Evolutionary conservation across 179 eudicot species (phyloP).

Genomic region (Beta lomatogona): DNA sequence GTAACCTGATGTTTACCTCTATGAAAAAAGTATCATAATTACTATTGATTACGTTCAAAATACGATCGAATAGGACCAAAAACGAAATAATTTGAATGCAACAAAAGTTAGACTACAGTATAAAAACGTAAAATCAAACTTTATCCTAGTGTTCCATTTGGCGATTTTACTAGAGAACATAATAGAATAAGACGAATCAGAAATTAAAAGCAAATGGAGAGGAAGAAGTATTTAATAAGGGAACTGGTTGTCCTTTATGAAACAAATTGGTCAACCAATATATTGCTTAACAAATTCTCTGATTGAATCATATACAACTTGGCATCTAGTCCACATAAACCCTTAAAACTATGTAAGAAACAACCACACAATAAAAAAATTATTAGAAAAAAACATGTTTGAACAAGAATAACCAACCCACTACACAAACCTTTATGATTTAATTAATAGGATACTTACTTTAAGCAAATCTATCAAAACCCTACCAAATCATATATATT

Average conservation of each 20-base stretch:
- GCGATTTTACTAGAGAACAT: too few species aligned
- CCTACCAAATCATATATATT: conserved; percentile 15
- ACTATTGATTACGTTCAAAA: too few species aligned
- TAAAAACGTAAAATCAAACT: too few species aligned
- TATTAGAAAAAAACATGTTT: not conserved
- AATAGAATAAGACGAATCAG: too few species aligned
- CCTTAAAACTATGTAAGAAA: not conserved
- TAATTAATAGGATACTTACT: not conserved
- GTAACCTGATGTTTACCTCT: too few species aligned
- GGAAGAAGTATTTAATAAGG: not conserved
- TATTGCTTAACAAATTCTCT: not conserved
- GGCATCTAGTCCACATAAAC: conserved; percentile 10
- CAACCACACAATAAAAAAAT: not conserved
- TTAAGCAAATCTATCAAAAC: conserved; percentile 6
- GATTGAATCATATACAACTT: not conserved
- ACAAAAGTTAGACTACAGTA: too few species aligned
- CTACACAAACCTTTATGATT: not conserved
- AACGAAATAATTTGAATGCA: too few species aligned
- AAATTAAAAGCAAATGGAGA: too few species aligned
- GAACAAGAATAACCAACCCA: conserved; percentile 7
- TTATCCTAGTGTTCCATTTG: too few species aligned
- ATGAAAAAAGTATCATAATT: too few species aligned
- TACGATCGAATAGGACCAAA: too few species aligned
- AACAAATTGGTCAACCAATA: not conserved
- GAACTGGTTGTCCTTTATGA: not conserved